Evolutionary conservation across 2,329 filamentous ascomycete genomes (phyloP), one percentile per base, ranked within the genome.

Genomic region (Ascochyta koolunga): DNA sequence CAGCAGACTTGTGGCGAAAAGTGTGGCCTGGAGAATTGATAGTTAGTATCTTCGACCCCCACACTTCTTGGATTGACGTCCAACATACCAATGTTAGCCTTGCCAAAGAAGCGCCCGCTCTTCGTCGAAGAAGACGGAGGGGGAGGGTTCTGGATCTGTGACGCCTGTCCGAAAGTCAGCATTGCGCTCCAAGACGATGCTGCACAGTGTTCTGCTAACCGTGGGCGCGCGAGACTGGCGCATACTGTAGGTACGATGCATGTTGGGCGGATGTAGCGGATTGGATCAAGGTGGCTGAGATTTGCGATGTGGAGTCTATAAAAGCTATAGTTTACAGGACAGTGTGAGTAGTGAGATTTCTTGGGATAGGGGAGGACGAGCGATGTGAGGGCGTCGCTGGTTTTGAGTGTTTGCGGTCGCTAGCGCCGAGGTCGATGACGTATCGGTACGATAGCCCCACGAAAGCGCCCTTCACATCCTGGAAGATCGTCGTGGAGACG

Each of bases 211-310:
- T 37, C 21, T 47, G 42, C 53, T 47, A 47, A 56, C 53, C 64
- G 95, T 99, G 42, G 95, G 95, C 78, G 91, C 91, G 84, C 95
- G 89, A 78, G 90, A 89, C 80, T 96, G 90, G 88, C 95, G 93
- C 95, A 67, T 67, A 55, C 63, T 67, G 78, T 98, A 99, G 64
- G 95, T 97, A 77, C 93, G 92, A 86, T 99, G 95, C 93, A 99
- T 99, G 19, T 47, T 67, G 64, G 42, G 58, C 51, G 54, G 39
- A 36, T 46, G 29, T 15, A 39, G 25, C 41, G 51, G 45, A 36
- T 40, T 39, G 41, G 29, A 16, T 31, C 15, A 38, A 29, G 8
- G 38, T 31, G 5, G 9, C 10, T 18, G 15, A 18, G n/a, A n/a
- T 33, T 45, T 39, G 42, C 37, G 42, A 32, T 22, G 33, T 37